These are phyloP conservation scores for Rhododendron molle DNA, from an alignment of 148 eudicot species.

Conservation along the genomic window DNA sequence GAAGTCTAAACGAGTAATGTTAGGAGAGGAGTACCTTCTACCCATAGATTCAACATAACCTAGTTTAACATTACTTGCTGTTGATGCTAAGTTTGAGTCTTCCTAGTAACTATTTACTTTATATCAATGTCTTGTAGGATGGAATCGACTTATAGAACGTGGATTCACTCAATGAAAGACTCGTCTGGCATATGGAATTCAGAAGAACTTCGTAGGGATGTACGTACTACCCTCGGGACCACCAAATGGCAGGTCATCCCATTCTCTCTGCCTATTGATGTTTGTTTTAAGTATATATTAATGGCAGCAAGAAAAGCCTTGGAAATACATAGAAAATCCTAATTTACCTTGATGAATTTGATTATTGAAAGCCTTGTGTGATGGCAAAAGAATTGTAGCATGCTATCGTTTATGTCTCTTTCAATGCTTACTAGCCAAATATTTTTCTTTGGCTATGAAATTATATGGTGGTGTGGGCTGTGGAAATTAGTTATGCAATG, in stretches of 20 bases:
- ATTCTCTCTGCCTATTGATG: background rate
- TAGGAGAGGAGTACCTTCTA: background rate
- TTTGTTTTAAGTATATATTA: background rate
- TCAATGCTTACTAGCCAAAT: background rate
- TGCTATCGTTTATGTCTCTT: background rate
- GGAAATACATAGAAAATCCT: background rate
- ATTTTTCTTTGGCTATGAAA: background rate
- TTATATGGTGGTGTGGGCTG: background rate
- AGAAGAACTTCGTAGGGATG: constrained; percentile 62
- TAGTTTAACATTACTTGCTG: background rate
- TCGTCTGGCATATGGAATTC: constrained; percentile 41
- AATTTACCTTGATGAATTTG: background rate
- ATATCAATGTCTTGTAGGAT: constrained; percentile 37
- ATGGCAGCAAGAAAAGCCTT: background rate
- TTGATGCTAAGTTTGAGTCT: background rate
- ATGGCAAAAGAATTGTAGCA: background rate
- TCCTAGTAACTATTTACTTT: background rate
- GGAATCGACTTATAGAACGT: constrained; percentile 78
- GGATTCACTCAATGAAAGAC: constrained; percentile 65
- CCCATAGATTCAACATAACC: background rate
- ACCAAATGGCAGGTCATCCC: constrained; percentile 80
- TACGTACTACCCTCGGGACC: constrained; percentile 63
- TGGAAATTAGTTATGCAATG: background rate
- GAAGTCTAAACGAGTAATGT: background rate
- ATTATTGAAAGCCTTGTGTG: background rate